Conservation (phyloP, 495 filamentous ascomycete species). For the Cudoniella acicularis region DNA sequence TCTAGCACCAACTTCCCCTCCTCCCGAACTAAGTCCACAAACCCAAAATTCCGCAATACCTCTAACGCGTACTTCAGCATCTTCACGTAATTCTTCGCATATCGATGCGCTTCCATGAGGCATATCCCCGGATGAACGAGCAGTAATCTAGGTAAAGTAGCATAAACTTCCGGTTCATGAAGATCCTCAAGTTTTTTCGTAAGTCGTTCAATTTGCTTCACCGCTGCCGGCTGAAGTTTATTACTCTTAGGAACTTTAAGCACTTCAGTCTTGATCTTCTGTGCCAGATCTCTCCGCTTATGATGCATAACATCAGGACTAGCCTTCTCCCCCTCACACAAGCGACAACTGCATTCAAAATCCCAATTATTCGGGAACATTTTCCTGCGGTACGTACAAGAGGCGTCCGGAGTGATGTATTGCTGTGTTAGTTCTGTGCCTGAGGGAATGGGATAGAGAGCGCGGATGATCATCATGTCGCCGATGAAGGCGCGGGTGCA, state of each 20-base stretch:
- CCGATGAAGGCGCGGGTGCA: slow-evolving; percentile 48
- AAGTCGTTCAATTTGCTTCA: slow-evolving; percentile 31
- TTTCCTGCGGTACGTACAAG: slow-evolving; percentile 14
- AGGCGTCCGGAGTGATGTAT: slow-evolving; percentile 26
- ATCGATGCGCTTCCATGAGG: slow-evolving; percentile 35
- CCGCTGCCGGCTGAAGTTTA: slow-evolving; percentile 25
- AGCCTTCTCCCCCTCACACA: slow-evolving; percentile 34
- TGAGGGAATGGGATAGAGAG: slow-evolving; percentile 37
- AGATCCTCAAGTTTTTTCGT: slow-evolving; percentile 33
- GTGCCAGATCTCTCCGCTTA: slow-evolving; percentile 25
- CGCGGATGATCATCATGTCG: slow-evolving; percentile 58
- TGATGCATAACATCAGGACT: slow-evolving; percentile 15
- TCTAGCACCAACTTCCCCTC: slow-evolving; percentile 16
- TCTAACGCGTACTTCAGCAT: slow-evolving; percentile 32
- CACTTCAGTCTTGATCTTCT: slow-evolving; percentile 26
- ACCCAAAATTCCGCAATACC: slow-evolving; percentile 42
- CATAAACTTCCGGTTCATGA: slow-evolving; percentile 36
- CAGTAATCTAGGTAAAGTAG: slow-evolving; percentile 32
- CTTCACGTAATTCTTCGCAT: slow-evolving; percentile 35
- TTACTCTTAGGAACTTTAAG: slow-evolving; percentile 7
- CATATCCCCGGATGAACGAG: slow-evolving; percentile 41
- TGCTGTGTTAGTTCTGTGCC: slow-evolving; percentile 45
- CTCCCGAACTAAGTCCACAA: slow-evolving; percentile 27
- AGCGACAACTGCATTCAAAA: slow-evolving; percentile 43
- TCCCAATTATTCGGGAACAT: slow-evolving; percentile 35